These are phyloP conservation scores for Ustilago trichophora DNA, from an alignment of 1,284 basidiomycete genomes.

Conservation along the genomic window DNA sequence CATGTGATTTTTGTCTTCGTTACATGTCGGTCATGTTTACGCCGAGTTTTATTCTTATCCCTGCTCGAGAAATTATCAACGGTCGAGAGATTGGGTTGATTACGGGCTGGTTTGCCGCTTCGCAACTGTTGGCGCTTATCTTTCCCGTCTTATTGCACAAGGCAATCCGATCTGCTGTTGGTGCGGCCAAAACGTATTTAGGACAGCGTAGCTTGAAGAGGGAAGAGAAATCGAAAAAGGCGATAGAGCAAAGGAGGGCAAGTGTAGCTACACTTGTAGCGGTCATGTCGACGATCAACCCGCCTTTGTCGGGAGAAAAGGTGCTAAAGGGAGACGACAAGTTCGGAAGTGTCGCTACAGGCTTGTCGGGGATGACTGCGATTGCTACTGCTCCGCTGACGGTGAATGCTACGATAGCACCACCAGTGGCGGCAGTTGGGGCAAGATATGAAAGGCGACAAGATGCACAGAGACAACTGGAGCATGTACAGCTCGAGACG, in stretches of 20 bases:
- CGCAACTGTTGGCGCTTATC: conserved; percentile 45
- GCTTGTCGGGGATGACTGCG: conserved; percentile 45
- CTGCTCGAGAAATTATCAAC: conserved; percentile 51
- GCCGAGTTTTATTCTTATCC: conserved; percentile 57
- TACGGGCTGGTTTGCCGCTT: conserved; percentile 51
- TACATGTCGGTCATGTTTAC: conserved; percentile 63
- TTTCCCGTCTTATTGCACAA: conserved; percentile 47
- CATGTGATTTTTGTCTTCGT: conserved; percentile 55
- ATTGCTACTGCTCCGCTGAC: conserved; percentile 38
- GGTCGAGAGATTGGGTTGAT: conserved; percentile 55
- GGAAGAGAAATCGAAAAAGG: neutral
- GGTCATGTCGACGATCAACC: conserved; percentile 26
- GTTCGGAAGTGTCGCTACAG: conserved; percentile 41
- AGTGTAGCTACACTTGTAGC: conserved; percentile 21
- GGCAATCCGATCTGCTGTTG: conserved; percentile 2
- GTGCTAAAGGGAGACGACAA: conserved; percentile 2
- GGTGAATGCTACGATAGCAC: neutral
- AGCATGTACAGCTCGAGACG: conserved; percentile 48
- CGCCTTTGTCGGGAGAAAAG: no score
- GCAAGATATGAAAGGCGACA: no score
- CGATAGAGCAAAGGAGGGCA: conserved; percentile 5
- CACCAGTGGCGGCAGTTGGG: no score
- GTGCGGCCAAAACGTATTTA: no score
- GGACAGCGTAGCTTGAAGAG: neutral
- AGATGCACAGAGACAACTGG: conserved; percentile 39